These are phyloP conservation scores for Centrapalus pauciflorus DNA, from an alignment of 129 eudicot species.

Conservation along the genomic window DNA sequence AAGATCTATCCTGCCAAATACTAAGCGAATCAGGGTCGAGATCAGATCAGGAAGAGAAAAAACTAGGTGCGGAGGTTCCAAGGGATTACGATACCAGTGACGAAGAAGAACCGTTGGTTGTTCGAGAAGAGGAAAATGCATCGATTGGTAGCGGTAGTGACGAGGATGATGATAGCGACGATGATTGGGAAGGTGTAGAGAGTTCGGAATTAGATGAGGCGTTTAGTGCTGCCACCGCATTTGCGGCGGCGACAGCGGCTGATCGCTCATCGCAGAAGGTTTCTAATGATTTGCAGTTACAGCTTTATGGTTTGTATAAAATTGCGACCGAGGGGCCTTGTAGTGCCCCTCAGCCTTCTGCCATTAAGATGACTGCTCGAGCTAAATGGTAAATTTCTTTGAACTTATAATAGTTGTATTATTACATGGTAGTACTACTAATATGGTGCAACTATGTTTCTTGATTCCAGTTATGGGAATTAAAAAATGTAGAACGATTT, in stretches of 20 bases:
- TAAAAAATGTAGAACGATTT: neutral
- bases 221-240: conserved; percentile 78
- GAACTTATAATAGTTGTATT: neutral
- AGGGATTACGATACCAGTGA: conserved; percentile 16
- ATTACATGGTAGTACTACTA: too few relatives aligned
- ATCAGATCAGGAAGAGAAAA: neutral
- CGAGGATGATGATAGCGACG: conserved; percentile 43
- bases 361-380: conserved; percentile 75
- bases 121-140: conserved; percentile 17
- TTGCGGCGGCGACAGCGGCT: conserved; percentile 67
- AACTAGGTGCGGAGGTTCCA: conserved; percentile 28
- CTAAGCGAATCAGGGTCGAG: conserved; percentile 6
- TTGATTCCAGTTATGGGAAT: neutral
- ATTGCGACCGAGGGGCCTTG: conserved; percentile 96
- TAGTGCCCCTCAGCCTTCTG: conserved; percentile 64
- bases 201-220: conserved; percentile 75
- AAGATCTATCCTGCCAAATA: neutral
- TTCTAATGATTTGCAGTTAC: conserved; percentile 56
- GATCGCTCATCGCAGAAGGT: conserved; percentile 52
- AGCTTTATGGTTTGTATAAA: conserved; percentile 82
- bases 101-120: conserved; percentile 25
- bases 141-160: neutral
- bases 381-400: conserved; percentile 70
- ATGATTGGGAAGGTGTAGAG: conserved; percentile 98
- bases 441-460: neutral